phyloP scores from a whole-genome alignment of 805 yeast genomes.

The Cephaloascus fragrans region DNA sequence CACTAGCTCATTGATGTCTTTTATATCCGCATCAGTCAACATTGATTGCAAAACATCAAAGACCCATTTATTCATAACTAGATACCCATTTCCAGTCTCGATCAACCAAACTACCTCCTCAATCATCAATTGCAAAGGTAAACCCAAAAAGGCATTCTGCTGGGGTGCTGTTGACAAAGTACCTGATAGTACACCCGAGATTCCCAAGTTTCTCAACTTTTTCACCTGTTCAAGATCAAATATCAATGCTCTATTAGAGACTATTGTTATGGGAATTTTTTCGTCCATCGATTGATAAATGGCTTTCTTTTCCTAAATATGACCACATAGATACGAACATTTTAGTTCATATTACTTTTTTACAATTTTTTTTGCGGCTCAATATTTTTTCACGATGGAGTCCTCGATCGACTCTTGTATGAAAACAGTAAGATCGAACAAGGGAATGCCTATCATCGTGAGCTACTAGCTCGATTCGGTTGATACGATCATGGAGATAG shows the following conservation, averaged over 20 bases:
- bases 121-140: slow-evolving; percentile 64
- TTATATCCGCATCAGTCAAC: slow-evolving; percentile 5
- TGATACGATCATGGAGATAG: too few species aligned
- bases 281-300: slow-evolving; percentile 3
- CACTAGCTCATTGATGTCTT: slow-evolving; percentile 2
- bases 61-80: slow-evolving; percentile 31
- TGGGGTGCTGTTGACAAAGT: slow-evolving; percentile 88
- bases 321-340: too few species aligned
- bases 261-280: slow-evolving; percentile 18
- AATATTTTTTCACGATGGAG: too few species aligned
- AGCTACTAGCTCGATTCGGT: too few species aligned
- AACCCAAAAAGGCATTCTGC: slow-evolving; percentile 78
- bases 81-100: slow-evolving; percentile 24
- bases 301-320: neutral
- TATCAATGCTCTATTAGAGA: slow-evolving; percentile 39
- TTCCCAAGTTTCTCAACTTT: slow-evolving; percentile 46
- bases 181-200: slow-evolving; percentile 74
- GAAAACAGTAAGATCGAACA: neutral
- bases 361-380: slow-evolving; percentile 3
- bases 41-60: slow-evolving; percentile 8
- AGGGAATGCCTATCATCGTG: too few species aligned
- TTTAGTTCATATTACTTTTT: too few species aligned
- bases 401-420: neutral
- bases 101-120: slow-evolving; percentile 71
- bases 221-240: slow-evolving; percentile 49